phyloP scores from a whole-genome alignment of 2,329 filamentous ascomycete species.

The Claviceps sp. region DNA sequence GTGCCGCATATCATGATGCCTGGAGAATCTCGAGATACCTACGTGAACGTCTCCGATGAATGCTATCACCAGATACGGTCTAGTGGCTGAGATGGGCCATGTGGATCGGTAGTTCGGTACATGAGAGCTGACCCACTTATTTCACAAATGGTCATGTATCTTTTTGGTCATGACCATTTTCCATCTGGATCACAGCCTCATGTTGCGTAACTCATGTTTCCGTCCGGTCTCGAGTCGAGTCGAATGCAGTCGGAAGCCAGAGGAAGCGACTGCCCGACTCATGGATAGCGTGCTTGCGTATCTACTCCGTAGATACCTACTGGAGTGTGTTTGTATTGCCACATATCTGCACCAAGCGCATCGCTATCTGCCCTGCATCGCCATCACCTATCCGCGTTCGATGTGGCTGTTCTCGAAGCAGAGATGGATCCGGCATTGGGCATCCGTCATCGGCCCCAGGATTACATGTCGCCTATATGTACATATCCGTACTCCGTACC shows the following conservation, averaged over 20 bases:
- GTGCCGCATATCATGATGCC: no score
- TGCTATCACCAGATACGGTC: no score
- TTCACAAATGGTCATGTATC: no score
- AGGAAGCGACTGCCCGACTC: not conserved
- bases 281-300: not conserved
- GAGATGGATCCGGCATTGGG: not conserved
- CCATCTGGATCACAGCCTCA: no score
- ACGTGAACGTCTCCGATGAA: no score
- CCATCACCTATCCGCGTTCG: not conserved
- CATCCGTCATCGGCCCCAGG: not conserved
- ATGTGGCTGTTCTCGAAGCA: not conserved
- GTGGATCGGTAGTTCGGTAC: no score
- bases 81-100: no score
- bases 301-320: no score
- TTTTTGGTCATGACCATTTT: no score
- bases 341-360: not conserved
- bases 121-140: no score
- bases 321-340: not conserved
- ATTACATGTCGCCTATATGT: not conserved
- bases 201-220: not conserved
- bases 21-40: no score
- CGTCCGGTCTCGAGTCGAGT: not conserved
- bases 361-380: not conserved
- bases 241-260: not conserved
- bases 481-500: no score